A percentile compares a stretch with the other conserved stretches of the same genome.
These are phyloP conservation scores for Malassezia nana DNA, from an alignment of 1,284 basidiomycete species.

Conservation along the genomic window DNA sequence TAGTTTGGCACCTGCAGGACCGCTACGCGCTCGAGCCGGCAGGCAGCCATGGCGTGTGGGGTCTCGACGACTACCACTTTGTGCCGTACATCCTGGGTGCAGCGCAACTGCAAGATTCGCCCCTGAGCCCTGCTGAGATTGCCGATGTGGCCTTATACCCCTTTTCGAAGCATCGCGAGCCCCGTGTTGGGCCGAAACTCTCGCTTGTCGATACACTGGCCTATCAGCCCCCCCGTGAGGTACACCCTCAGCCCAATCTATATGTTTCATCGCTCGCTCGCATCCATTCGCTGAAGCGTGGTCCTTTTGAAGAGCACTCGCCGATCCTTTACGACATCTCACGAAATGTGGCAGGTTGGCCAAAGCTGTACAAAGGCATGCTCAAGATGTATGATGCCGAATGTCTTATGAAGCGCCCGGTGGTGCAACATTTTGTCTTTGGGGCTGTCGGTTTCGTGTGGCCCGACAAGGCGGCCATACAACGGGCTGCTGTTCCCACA, in stretches of 20 bases:
- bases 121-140: background rate
- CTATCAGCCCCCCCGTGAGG: background rate
- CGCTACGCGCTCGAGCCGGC: constrained; percentile 60
- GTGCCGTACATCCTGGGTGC: constrained; percentile 85
- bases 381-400: constrained; percentile 96
- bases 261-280: constrained; percentile 59
- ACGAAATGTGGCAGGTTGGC: constrained; percentile 71
- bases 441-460: constrained; percentile 51
- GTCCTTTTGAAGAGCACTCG: constrained; percentile 38
- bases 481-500: background rate
- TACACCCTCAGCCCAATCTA: constrained; percentile 27
- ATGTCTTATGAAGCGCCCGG: constrained; percentile 87
- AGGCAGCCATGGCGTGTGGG: constrained; percentile 65
- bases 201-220: constrained; percentile 2
- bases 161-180: background rate
- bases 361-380: constrained; percentile 77
- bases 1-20: constrained; percentile 79
- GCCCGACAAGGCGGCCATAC: constrained; percentile 1
- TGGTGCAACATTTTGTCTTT: constrained; percentile 85
- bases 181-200: constrained; percentile 7
- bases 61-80: constrained; percentile 82
- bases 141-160: constrained; percentile 1
- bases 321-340: constrained; percentile 81
- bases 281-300: constrained; percentile 33
- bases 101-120: constrained; percentile 60